These are phyloP conservation scores for Talaromyces sp. DNA, from an alignment of 2,329 filamentous ascomycete species.

Conservation along the genomic window DNA sequence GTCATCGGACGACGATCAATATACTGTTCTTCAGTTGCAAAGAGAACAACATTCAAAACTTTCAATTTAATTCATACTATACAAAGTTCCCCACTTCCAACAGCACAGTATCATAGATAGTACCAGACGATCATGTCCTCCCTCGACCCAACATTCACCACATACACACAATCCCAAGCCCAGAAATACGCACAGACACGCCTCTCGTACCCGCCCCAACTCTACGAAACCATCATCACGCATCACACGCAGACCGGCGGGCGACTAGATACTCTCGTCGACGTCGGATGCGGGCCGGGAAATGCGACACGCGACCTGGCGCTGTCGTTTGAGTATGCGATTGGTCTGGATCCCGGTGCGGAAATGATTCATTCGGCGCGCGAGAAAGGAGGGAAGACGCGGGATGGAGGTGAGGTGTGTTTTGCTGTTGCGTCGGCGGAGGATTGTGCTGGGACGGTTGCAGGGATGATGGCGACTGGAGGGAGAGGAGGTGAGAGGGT, in stretches of 20 bases:
- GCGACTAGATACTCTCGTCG: conserved; percentile 39
- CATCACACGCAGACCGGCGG: conserved; percentile 46
- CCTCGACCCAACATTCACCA: conserved; percentile 17
- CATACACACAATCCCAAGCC: conserved; percentile 19
- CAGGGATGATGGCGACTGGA: conserved; percentile 10
- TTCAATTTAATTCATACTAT: neutral
- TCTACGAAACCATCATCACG: conserved; percentile 45
- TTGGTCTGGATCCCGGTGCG: conserved; percentile 48
- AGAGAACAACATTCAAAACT: neutral
- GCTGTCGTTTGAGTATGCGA: conserved; percentile 39
- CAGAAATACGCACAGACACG: conserved; percentile 37
- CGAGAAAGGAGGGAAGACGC: conserved; percentile 22
- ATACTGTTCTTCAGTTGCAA: neutral
- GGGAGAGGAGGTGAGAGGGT: conserved; percentile 21
- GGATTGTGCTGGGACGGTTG: conserved; percentile 17
- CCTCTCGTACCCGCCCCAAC: conserved; percentile 41
- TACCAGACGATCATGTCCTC: neutral
- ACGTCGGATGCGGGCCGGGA: conserved; percentile 55
- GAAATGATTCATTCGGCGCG: conserved; percentile 50
- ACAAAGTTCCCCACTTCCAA: neutral
- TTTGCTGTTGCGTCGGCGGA: conserved; percentile 44
- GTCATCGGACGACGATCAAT: neutral
- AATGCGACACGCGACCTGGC: conserved; percentile 43
- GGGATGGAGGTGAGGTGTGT: conserved; percentile 25
- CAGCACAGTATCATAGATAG: neutral